Evolutionary conservation across 2,329 filamentous ascomycete species (phyloP), one percentile per base, ranked within the genome.

Genomic region (Fusarium veterinarium): DNA sequence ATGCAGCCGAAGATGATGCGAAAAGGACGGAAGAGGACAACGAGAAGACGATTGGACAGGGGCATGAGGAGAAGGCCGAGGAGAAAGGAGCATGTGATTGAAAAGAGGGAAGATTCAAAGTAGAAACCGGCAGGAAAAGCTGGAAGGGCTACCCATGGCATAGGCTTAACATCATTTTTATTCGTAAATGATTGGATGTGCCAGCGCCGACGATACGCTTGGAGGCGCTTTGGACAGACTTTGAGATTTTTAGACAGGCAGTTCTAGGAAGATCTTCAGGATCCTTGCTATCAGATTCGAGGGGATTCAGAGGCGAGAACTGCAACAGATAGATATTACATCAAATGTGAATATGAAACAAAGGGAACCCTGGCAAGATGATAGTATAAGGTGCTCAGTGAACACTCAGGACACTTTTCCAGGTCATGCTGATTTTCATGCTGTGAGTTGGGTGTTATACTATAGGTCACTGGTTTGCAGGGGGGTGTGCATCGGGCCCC

Each of bases 201-300:
- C 60, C 55, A 45, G 53, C 53, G 45, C 51, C 46, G 38, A 42
- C 25, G 30, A 33, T 51, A 49, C 19, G 42, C 20, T 49, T 51
- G 53, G 53, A 49, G 35, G 56, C 42, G 25, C 38, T 56, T 69
- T 59, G 40, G 44, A 57, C 59, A 67, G 51, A 41, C 41, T 45
- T 67, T 52, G 37, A 60, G 44, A 63, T 57, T 57, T 62, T 52
- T 33, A 44, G 60, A 35, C 41, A 30, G 16, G n/a, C 23, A 44
- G 41, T 45, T 60, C 52, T 51, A 44, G 44, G 58, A 57, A 58
- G 59, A 58, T 44, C 38, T 53, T 59, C 44, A 69, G 51, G 40
- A 69, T 60, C 57, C 37, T 69, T 69, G 67, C 71, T 61, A 73
- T 60, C 42, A 46, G 19, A 58, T 20, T 38, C 28, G 38, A 44